Conservation (phyloP, 2,329 filamentous ascomycete genomes). For the Pestalotiopsis sp. region DNA sequence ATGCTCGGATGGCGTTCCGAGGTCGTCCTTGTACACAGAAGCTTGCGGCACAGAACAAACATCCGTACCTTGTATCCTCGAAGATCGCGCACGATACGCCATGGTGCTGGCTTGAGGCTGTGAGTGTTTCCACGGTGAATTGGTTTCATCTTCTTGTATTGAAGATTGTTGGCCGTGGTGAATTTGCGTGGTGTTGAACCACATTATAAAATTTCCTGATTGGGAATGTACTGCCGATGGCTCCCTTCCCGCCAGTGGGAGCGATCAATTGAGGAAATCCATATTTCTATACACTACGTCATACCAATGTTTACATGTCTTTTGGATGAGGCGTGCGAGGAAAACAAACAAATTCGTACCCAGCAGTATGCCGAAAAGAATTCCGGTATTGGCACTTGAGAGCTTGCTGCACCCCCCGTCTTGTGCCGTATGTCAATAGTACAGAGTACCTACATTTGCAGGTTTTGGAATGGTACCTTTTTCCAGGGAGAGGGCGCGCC, state of each 20-base stretch:
- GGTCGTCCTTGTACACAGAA: not conserved
- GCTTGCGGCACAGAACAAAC: not conserved
- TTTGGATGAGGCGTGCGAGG: not conserved
- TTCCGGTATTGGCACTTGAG: too few species aligned
- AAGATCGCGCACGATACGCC: not conserved
- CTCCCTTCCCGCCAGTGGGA: not conserved
- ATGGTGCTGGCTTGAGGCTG: too few species aligned
- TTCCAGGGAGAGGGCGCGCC: too few species aligned
- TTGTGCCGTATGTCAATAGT: too few species aligned
- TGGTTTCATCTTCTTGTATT: not conserved
- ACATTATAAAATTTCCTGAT: not conserved
- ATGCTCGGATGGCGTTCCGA: not conserved
- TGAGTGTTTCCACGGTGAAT: not conserved
- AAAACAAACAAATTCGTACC: not conserved
- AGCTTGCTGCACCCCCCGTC: too few species aligned
- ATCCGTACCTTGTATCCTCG: not conserved
- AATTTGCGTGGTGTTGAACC: not conserved
- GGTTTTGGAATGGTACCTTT: too few species aligned
- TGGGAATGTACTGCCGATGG: not conserved
- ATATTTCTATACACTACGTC: not conserved
- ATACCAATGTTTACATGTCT: not conserved
- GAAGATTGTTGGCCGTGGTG: not conserved
- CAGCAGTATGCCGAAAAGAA: too few species aligned
- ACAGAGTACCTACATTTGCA: too few species aligned
- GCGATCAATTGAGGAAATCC: not conserved